Conservation (phyloP, 2,329 filamentous ascomycete species). For the Diaporthe eres region DNA sequence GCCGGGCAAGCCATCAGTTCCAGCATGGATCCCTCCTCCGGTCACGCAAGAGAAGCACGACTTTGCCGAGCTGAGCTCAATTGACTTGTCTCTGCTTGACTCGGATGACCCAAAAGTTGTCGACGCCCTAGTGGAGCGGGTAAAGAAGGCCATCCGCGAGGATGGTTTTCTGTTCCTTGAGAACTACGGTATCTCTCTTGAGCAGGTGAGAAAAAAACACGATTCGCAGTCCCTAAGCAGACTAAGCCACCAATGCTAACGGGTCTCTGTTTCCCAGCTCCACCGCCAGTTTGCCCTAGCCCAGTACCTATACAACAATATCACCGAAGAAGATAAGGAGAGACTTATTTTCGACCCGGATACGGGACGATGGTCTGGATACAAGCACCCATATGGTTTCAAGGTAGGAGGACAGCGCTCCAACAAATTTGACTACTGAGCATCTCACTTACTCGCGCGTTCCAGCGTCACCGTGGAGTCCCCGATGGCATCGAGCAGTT, state of each 20-base stretch:
- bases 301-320: conserved; percentile 65
- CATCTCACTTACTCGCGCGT: not conserved
- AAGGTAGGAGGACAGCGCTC: conserved; percentile 48
- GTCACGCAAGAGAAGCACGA: conserved; percentile 60
- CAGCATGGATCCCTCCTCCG: conserved; percentile 59
- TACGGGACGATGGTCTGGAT: conserved; percentile 64
- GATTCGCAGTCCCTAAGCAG: not conserved
- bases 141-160: conserved; percentile 58
- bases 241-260: not conserved
- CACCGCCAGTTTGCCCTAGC: conserved; percentile 65
- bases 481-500: conserved; percentile 68
- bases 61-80: conserved; percentile 58
- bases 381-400: conserved; percentile 63
- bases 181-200: conserved; percentile 64
- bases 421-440: too few species aligned
- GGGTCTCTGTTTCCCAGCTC: conserved; percentile 50
- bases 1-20: conserved; percentile 58
- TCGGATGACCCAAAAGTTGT: conserved; percentile 58
- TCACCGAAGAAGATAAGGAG: conserved; percentile 63
- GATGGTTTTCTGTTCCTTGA: conserved; percentile 63
- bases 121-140: conserved; percentile 57
- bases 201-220: conserved; percentile 46
- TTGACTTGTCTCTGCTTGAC: conserved; percentile 60
- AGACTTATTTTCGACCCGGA: conserved; percentile 61
- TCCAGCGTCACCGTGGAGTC: conserved; percentile 56